Evolutionary conservation across 2,329 filamentous ascomycete species (phyloP), one percentile per base, ranked within the genome.

Genomic region (Phaeosphaeria sp.): DNA sequence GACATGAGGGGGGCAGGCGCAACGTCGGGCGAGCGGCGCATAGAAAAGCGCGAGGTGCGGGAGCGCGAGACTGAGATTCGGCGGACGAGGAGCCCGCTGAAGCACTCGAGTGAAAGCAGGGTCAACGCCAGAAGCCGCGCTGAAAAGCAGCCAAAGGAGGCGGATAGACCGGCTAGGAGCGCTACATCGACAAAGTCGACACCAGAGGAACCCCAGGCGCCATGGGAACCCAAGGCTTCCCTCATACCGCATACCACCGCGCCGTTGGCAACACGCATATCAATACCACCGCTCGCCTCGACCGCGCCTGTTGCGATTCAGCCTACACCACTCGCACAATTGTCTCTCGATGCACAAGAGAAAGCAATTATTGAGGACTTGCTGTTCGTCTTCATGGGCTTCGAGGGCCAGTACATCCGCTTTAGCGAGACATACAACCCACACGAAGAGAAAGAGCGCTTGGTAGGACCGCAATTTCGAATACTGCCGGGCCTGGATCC

Each of bases 351-450:
- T 64, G 86, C 86, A 2, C 95, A 99, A 76, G 95, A 99, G 79
- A 87, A 88, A 22, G 91, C 88, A 8, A 90, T 99, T 47, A 83
- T 98, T 44, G 93, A 97, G 67, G 95, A 99, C 69, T 79, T 99
- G 17, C 79, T 98, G 36, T 97, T 94, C 73, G 93, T 96, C 5
- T 96, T 98, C 69, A 97, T 99, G 93, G 95, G 95, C 22, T 97
- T 93, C 63, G 95, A 99, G 78, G 95, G 95, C n/a, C 93, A 97
- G 76, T 98, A 98, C 74, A 91, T 99, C 60, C 91, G 92, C 54
- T 98, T 92, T 74, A 86, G 86, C 57, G 90, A 92, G 65, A 86
- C 86, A 8, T 98, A 96, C 75, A 89, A 97, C 66, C 92, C 93
- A 0, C 81, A 85, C 2, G 88, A 92, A 51, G 95, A 99, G 79